Evolutionary conservation across 306 rosid species (phyloP), one percentile per base, ranked within the genome.

Genomic region (Citrullus mucosospermus): DNA sequence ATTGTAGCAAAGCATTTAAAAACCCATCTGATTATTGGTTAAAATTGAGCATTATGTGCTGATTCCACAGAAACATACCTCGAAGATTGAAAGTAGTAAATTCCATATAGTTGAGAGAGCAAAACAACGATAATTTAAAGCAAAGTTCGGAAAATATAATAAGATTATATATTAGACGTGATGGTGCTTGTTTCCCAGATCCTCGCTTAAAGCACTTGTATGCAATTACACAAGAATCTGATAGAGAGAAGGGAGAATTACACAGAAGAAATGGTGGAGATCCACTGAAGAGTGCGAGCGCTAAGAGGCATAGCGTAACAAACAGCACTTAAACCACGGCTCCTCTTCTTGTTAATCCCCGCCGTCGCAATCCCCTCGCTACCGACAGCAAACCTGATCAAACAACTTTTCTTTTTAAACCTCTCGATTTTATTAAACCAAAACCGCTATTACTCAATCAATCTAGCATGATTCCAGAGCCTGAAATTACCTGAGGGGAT

Each of bases 261-360:
- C 98, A 80, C 83, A 62, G 93, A 70, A 76, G 92, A 89, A 79
- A 92, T 70, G 61, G 86, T 32, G 51, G 92, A 83, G 88, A 94
- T 81, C 88, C 87, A 89, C 69, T 87, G 97, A 66, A 94, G 79
- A 81, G 66, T 87, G 53, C 85, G 79, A 81, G 77, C 71, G 62
- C 84, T n/a, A 70, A 94, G 34, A 79, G 93, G 90, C 69, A 80
- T 66, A 78, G 96, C 87, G 74, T 85, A 87, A 73, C 90, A 89
- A 80, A 80, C 82, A 9, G 82, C 79, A 50, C 88, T 78, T 58
- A 80, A 77, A 39, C 85, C 89, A 58, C 80, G 71, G 36, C 78
- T 78, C 65, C 56, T 82, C 60, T 79, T 78, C 80, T 25, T 79
- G 51, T 73, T 85, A 32, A 44, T 67, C 63, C 17, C 75, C 83